These are phyloP conservation scores for Canariomyces notabilis DNA, from an alignment of 2,329 filamentous ascomycete species.

Conservation along the genomic window DNA sequence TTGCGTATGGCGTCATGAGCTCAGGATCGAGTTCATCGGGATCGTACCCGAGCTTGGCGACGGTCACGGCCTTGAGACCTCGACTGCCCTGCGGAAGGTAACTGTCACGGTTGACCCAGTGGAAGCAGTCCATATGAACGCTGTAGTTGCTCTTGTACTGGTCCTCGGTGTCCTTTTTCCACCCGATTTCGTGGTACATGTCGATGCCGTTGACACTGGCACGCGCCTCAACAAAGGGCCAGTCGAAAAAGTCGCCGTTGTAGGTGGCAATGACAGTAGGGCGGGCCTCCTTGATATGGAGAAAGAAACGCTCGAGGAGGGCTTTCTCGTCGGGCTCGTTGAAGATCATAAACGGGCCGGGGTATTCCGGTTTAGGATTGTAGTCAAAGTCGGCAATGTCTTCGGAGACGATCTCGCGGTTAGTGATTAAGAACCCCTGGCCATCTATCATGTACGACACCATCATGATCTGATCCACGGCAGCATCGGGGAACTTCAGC, in stretches of 20 bases:
- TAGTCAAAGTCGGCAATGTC: slow-evolving; percentile 98
- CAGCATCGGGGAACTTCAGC: slow-evolving; percentile 91
- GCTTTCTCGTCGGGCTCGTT: slow-evolving; percentile 93
- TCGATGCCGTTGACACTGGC: slow-evolving; percentile 94
- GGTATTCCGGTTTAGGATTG: slow-evolving; percentile 93
- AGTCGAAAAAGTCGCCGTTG: slow-evolving; percentile 99
- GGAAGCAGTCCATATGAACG: slow-evolving; percentile 98
- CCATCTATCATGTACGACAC: slow-evolving; percentile 99
- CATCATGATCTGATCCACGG: slow-evolving; percentile 99
- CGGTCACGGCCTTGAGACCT: slow-evolving; percentile 94
- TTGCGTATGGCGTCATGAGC: slow-evolving; percentile 89
- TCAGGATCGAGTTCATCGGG: slow-evolving; percentile 97
- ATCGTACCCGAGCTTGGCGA: slow-evolving; percentile 96
- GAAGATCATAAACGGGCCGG: slow-evolving; percentile 94
- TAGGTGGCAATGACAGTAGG: slow-evolving; percentile 99
- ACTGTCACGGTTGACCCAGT: slow-evolving; percentile 98
- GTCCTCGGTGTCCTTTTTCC: slow-evolving; percentile 90
- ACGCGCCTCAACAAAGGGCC: slow-evolving; percentile 93
- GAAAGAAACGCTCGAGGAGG: slow-evolving; percentile 85
- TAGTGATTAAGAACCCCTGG: slow-evolving; percentile 95
- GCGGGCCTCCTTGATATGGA: slow-evolving; percentile 88
- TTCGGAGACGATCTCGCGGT: slow-evolving; percentile 94
- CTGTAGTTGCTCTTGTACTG: slow-evolving; percentile 95
- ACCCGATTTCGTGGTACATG: slow-evolving; percentile 98
- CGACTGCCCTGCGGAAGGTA: slow-evolving; percentile 96